Percentiles rank a stretch among this genome's conserved stretches.
phyloP scores from a whole-genome alignment of 176 grass and related monocot genomes.

The Oryza glumipatula region DNA sequence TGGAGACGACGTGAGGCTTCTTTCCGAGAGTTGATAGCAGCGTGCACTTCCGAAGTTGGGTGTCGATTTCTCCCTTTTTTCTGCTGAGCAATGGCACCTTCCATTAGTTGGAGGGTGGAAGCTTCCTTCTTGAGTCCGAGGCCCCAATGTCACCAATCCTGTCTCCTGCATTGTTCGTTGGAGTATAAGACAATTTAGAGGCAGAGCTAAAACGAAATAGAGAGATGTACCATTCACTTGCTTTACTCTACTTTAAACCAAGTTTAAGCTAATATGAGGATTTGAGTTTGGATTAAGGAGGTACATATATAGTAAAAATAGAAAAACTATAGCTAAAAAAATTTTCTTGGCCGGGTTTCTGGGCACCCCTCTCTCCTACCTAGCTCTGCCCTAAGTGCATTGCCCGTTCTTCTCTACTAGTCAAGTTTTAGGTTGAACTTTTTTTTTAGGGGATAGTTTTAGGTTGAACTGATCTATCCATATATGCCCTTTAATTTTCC shows the following conservation, averaged over 20 bases:
- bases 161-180: not conserved
- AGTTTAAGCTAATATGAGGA: no score
- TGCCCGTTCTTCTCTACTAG: not conserved
- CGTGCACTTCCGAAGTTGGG: slow-evolving; percentile 26
- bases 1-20: not conserved
- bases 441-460: not conserved
- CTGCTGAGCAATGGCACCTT: not conserved
- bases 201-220: no score
- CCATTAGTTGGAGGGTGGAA: slow-evolving; percentile 23
- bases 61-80: slow-evolving; percentile 21
- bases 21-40: not conserved
- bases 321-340: no score
- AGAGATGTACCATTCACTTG: no score
- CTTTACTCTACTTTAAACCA: no score
- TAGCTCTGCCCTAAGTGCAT: no score
- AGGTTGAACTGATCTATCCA: not conserved
- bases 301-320: no score
- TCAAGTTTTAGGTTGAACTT: not conserved
- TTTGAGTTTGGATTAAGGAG: no score
- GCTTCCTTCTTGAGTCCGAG: not conserved
- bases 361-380: no score
- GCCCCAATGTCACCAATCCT: not conserved
- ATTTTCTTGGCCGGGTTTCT: no score
- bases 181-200: not conserved
- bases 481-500: not conserved